These are phyloP conservation scores for Fusarium pseudonygamai DNA, from an alignment of 2,329 filamentous ascomycete genomes.

Conservation along the genomic window DNA sequence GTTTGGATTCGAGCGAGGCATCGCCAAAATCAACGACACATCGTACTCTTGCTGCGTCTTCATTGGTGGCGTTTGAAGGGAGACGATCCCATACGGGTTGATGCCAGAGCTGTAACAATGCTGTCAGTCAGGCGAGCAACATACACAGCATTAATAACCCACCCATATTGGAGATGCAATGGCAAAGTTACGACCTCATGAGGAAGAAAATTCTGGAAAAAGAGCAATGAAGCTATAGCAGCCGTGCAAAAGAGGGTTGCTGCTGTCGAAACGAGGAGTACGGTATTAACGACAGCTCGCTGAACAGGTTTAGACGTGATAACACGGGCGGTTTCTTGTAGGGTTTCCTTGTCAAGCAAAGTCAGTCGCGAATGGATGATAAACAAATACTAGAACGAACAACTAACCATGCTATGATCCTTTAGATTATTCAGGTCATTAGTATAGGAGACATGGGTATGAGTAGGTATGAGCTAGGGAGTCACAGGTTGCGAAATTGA, in stretches of 20 bases:
- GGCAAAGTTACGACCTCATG: conserved; percentile 63
- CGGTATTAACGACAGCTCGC: conserved; percentile 58
- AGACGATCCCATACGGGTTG: conserved; percentile 63
- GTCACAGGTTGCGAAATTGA: not conserved
- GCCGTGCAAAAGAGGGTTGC: conserved; percentile 58
- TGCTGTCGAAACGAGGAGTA: conserved; percentile 56
- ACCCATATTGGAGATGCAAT: conserved; percentile 69
- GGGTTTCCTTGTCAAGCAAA: conserved; percentile 43
- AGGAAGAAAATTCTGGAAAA: conserved; percentile 67
- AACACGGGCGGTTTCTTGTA: conserved; percentile 50
- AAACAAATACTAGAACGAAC: not conserved
- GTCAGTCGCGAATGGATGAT: conserved; percentile 1
- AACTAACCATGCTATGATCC: conserved; percentile 32
- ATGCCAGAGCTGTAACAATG: conserved; percentile 52
- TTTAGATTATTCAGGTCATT: not conserved
- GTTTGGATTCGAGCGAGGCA: conserved; percentile 84
- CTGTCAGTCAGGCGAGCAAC: conserved; percentile 15
- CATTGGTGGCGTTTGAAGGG: conserved; percentile 61
- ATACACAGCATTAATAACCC: conserved; percentile 44
- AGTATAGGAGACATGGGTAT: conserved; percentile 9
- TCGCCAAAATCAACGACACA: conserved; percentile 75
- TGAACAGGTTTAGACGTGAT: conserved; percentile 63
- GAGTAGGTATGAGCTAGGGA: not conserved
- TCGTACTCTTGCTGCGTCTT: conserved; percentile 85
- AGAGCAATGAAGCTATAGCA: conserved; percentile 59